Percentiles rank a stretch among this genome's conserved stretches.
phyloP scores from a whole-genome alignment of 2,329 filamentous ascomycete genomes.

The Cadophora luteo-olivacea region DNA sequence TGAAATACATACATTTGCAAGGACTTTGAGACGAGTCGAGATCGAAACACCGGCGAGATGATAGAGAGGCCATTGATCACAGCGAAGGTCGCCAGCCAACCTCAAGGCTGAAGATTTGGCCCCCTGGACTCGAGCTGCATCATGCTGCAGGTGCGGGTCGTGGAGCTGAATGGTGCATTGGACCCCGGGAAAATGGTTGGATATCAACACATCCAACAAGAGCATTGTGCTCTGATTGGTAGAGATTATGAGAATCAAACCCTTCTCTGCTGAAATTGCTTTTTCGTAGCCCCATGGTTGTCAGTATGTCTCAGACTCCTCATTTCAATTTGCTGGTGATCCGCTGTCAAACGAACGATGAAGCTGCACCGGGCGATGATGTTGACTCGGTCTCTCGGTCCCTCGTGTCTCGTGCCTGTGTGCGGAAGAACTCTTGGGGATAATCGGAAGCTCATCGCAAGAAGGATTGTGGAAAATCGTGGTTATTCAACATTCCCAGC shows the following conservation, averaged over 20 bases:
- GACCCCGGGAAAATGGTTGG: not conserved
- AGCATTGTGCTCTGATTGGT: slow-evolving; percentile 8
- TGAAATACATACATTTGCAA: not conserved
- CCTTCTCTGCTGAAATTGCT: not conserved
- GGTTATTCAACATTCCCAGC: too few relatives aligned
- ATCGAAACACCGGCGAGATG: not conserved
- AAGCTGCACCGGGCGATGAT: too few relatives aligned
- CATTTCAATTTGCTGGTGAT: not conserved
- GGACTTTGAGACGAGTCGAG: not conserved
- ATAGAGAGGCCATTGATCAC: not conserved
- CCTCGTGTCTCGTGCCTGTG: too few relatives aligned
- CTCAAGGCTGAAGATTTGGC: not conserved
- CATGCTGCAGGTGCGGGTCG: not conserved
- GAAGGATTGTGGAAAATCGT: too few relatives aligned
- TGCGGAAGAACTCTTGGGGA: too few relatives aligned
- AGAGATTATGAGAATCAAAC: not conserved
- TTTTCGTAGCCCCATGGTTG: not conserved
- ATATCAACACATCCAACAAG: slow-evolving; percentile 1
- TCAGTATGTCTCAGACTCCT: not conserved
- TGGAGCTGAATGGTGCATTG: not conserved
- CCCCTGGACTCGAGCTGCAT: not conserved
- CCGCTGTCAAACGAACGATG: not conserved
- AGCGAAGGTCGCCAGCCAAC: not conserved
- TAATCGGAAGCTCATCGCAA: too few relatives aligned
- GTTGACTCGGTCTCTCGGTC: too few relatives aligned